Percentiles rank a stretch among this genome's conserved stretches.
phyloP scores from a whole-genome alignment of 495 filamentous ascomycete species.

The Podospora conica region DNA sequence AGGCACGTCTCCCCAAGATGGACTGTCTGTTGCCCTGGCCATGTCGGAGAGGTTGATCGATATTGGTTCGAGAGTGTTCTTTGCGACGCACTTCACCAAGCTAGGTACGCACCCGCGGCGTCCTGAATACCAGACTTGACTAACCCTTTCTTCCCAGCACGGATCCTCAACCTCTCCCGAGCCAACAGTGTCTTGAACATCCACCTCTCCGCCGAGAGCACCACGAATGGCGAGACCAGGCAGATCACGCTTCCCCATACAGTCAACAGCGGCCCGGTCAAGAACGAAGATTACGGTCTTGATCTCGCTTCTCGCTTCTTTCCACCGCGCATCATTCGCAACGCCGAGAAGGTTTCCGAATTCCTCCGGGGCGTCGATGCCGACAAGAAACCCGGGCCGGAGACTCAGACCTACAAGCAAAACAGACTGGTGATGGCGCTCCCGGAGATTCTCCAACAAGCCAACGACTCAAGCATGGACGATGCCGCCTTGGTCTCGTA shows the following conservation, averaged over 20 bases:
- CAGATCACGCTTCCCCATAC: slow-evolving; percentile 83
- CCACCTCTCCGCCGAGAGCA: slow-evolving; percentile 67
- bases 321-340: slow-evolving; percentile 56
- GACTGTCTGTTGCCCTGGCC: slow-evolving; percentile 80
- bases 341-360: slow-evolving; percentile 59
- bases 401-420: slow-evolving; percentile 28
- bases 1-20: slow-evolving; percentile 85
- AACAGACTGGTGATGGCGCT: slow-evolving; percentile 65
- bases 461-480: slow-evolving; percentile 61
- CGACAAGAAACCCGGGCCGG: slow-evolving; percentile 52
- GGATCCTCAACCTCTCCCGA: slow-evolving; percentile 56
- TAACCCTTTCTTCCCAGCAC: slow-evolving; percentile 37
- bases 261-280: slow-evolving; percentile 60
- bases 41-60: slow-evolving; percentile 81
- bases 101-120: slow-evolving; percentile 40
- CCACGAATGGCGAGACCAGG: slow-evolving; percentile 33
- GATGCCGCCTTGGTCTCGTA: slow-evolving; percentile 55
- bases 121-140: neutral
- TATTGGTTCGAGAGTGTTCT: slow-evolving; percentile 74
- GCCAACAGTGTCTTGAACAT: slow-evolving; percentile 71
- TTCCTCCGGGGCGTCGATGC: slow-evolving; percentile 47
- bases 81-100: slow-evolving; percentile 87
- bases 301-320: slow-evolving; percentile 72
- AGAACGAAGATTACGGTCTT: slow-evolving; percentile 73
- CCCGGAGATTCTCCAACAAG: slow-evolving; percentile 68